Percentiles rank a stretch among this genome's conserved stretches.
Evolutionary conservation across 2,329 filamentous ascomycete genomes (phyloP).

Genomic region (Penicillium corylophilum): DNA sequence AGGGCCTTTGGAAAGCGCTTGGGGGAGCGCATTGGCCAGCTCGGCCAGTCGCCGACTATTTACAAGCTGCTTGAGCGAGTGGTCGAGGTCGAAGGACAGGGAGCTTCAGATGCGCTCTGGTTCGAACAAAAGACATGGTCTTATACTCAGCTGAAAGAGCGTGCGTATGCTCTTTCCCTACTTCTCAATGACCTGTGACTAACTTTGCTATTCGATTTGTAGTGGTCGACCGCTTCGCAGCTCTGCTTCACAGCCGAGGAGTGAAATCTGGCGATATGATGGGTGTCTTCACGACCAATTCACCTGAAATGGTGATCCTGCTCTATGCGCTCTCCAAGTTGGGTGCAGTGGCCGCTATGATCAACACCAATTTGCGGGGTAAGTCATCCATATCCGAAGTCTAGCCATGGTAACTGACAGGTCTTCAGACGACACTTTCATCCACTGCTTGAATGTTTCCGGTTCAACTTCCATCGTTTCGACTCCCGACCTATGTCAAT

Average conservation of each 20-base stretch:
- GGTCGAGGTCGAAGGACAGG: constrained; percentile 40
- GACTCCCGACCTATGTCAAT: constrained; percentile 44
- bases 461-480: constrained; percentile 43
- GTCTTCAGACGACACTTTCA: constrained; percentile 43
- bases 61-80: constrained; percentile 46
- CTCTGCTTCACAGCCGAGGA: constrained; percentile 39
- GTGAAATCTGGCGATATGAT: constrained; percentile 44
- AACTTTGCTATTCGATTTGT: constrained; percentile 6
- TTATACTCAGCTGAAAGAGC: constrained; percentile 45
- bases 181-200: neutral
- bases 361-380: constrained; percentile 51
- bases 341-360: constrained; percentile 46
- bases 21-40: constrained; percentile 33
- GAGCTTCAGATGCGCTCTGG: constrained; percentile 46
- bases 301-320: constrained; percentile 49
- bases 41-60: constrained; percentile 42
- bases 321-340: constrained; percentile 49
- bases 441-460: constrained; percentile 47
- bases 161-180: constrained; percentile 28
- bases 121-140: constrained; percentile 52
- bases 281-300: constrained; percentile 50
- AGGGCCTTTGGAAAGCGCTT: constrained; percentile 36
- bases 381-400: constrained; percentile 4
- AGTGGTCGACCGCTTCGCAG: constrained; percentile 49
- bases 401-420: neutral